Evolutionary conservation across 108 stramenopile species (phyloP), one percentile per base, ranked within the genome.

Genomic region (Stephanodiscus minutulus): DNA sequence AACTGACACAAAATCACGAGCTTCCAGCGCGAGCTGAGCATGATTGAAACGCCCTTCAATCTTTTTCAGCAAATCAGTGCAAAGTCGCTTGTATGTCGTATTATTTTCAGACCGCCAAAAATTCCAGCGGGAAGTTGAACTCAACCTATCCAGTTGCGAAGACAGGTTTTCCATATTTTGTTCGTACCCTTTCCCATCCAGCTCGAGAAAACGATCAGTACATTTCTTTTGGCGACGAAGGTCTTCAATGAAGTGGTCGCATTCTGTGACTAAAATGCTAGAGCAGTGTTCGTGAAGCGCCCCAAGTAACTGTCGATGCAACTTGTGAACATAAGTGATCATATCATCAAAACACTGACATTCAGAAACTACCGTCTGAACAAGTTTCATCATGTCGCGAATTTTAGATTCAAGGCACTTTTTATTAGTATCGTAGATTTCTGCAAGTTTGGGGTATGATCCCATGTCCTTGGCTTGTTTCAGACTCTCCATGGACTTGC

Each of bases 271-370:
- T 13, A 80, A 20, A 18, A 60, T n/a, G 18, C n/a, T 39, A 22
- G 72, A 55, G 17, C 68, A 73, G 50, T 78, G 72, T 18, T 37
- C 20, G 33, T 61, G 50, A 10, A 78, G 54, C 3, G 64, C 44
- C 12, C 77, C 77, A 36, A 66, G 27, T 15, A 78, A 37, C n/a
- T 73, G 29, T 39, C 77, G 71, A 20, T 60, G 64, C 27, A 78
- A 53, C 1, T 29, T 5, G 46, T 70, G 69, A 35, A 69, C 18
- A 12, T 64, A 20, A 0, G 62, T 54, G 15, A 85, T 72, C 6
- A 58, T 58, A 65, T 87, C 84, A 56, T 82, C 83, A 69, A 58
- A 80, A 53, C 81, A 79, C 17, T 49, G 24, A 44, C 28, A 15
- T 33, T 70, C 70, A 7, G 48, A 36, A 2, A 74, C 81, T 59